Conservation (phyloP, 768 basidiomycete species). For the Imleria badia region DNA sequence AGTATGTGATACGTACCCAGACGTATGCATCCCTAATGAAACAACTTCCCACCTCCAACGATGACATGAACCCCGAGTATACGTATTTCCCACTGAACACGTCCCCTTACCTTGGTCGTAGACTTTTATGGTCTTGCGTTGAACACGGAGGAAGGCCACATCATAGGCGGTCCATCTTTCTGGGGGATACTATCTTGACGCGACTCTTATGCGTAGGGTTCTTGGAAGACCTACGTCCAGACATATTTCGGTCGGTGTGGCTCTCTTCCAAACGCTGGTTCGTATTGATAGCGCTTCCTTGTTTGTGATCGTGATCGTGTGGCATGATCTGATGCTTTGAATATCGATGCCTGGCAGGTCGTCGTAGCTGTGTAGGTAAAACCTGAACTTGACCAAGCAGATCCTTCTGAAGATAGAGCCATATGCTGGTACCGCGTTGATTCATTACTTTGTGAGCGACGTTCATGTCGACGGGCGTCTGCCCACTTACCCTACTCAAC, state of each 20-base stretch:
- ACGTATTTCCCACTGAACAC: no score
- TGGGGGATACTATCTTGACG: not conserved
- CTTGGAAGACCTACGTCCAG: constrained; percentile 8
- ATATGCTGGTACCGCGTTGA: no score
- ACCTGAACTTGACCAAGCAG: not conserved
- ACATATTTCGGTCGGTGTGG: constrained; percentile 1
- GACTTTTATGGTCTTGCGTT: not conserved
- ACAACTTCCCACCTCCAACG: not conserved
- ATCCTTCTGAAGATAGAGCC: not conserved
- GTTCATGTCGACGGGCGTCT: not conserved
- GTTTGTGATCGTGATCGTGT: not conserved
- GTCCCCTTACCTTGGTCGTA: no score
- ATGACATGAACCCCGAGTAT: no score
- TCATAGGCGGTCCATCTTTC: no score
- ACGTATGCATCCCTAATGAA: not conserved
- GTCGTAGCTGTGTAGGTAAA: not conserved
- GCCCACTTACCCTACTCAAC: not conserved
- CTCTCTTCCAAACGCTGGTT: constrained; percentile 3
- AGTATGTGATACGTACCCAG: no score
- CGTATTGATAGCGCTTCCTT: not conserved
- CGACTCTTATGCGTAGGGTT: not conserved
- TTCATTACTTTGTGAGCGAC: constrained; percentile 2
- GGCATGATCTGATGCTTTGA: not conserved
- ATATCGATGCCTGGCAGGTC: constrained; percentile 1
- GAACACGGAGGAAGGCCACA: not conserved